phyloP scores from a whole-genome alignment of 148 eudicot genomes.

The Rhododendron griersonianum region DNA sequence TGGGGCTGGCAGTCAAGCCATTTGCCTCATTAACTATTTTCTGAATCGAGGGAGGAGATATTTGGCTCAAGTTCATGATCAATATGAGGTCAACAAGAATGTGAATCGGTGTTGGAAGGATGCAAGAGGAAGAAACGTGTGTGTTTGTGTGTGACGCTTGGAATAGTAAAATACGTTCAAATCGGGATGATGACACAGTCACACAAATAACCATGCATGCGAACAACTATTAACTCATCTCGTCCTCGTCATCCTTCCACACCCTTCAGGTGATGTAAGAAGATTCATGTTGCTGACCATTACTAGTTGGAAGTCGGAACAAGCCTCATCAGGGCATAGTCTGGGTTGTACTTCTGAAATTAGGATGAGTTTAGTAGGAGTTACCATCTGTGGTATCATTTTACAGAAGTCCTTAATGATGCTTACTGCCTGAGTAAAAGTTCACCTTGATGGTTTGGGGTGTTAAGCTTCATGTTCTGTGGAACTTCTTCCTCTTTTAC shows the following conservation, averaged over 20 bases:
- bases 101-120: not conserved
- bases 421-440: not conserved
- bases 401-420: not conserved
- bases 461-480: not conserved
- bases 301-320: not conserved
- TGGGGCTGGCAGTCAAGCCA: not conserved
- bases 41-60: not conserved
- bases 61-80: not conserved
- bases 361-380: not conserved
- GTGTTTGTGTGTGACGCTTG: not conserved
- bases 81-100: not conserved
- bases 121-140: not conserved
- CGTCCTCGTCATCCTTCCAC: not conserved
- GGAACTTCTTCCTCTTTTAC: not conserved
- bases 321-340: not conserved
- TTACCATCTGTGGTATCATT: not conserved
- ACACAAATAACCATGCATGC: not conserved
- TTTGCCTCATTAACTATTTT: not conserved
- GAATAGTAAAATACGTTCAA: not conserved
- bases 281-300: not conserved
- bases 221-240: not conserved
- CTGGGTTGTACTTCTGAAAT: not conserved
- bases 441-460: not conserved
- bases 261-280: not conserved
- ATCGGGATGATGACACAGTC: not conserved